Conservation (phyloP, 192 early-diverging fungal genomes). For the Allomyces arbusculus region DNA sequence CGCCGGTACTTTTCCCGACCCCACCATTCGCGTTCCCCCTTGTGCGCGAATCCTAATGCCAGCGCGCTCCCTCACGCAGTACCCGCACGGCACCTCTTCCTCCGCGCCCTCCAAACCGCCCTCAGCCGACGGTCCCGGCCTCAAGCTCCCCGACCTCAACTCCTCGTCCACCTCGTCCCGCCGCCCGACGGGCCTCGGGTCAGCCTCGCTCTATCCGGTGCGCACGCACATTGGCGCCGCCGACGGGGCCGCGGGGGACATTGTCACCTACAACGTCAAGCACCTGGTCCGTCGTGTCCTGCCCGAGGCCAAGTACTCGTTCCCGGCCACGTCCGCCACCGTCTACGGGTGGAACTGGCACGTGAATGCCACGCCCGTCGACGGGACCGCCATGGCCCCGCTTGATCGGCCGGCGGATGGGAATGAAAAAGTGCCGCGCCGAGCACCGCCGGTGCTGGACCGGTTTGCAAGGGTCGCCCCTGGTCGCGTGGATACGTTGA, state of each 20-base stretch:
- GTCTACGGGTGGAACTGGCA: background rate
- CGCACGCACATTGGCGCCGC: background rate
- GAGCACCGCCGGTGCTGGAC: background rate
- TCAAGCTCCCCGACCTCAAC: too few relatives aligned
- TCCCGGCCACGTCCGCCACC: background rate
- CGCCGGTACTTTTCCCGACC: too few relatives aligned
- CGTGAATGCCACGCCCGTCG: background rate
- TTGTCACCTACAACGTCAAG: background rate
- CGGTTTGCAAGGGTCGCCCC: background rate
- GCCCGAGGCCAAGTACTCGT: background rate
- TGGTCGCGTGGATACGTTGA: background rate
- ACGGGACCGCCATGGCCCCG: too few relatives aligned
- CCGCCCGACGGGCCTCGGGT: too few relatives aligned
- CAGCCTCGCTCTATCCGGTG: background rate
- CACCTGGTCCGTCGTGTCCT: background rate
- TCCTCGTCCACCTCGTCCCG: too few relatives aligned
- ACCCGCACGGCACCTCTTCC: too few relatives aligned
- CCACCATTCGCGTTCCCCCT: too few relatives aligned
- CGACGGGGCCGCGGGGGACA: background rate
- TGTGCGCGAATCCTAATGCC: too few relatives aligned
- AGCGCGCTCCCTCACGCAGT: too few relatives aligned
- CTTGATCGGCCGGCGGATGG: background rate
- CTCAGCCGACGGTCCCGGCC: too few relatives aligned
- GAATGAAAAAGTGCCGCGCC: background rate
- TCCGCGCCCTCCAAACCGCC: too few relatives aligned